Evolutionary conservation across 2,329 filamentous ascomycete genomes (phyloP).

Genomic region (Fulvia fulva): DNA sequence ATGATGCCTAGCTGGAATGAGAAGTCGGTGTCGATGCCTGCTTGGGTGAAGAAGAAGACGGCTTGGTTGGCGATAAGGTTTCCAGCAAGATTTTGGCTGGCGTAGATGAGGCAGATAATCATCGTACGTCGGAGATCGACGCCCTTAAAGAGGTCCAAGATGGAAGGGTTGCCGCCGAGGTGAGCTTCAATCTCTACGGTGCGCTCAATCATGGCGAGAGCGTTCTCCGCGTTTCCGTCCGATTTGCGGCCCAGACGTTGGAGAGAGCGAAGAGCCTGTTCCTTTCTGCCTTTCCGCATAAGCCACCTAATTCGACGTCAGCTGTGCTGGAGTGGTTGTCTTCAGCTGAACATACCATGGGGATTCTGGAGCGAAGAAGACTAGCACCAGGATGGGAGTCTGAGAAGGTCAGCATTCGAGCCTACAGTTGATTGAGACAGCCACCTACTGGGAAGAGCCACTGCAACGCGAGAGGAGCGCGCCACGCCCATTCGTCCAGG

Average conservation of each 20-base stretch:
- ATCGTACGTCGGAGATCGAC: constrained; percentile 51
- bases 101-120: constrained; percentile 56
- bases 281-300: constrained; percentile 34
- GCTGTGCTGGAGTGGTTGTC: too few species aligned
- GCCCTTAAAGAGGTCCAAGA: constrained; percentile 51
- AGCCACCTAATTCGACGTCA: constrained; percentile 25
- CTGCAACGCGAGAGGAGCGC: constrained; percentile 43
- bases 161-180: constrained; percentile 43
- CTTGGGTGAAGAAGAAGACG: constrained; percentile 49
- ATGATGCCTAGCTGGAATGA: constrained; percentile 37
- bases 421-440: constrained; percentile 21
- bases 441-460: constrained; percentile 49
- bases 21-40: constrained; percentile 32
- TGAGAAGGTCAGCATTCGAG: constrained; percentile 22
- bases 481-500: constrained; percentile 40
- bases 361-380: constrained; percentile 31
- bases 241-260: constrained; percentile 25
- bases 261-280: constrained; percentile 36
- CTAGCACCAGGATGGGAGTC: constrained; percentile 21
- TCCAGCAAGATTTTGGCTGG: constrained; percentile 58
- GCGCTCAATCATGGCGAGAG: constrained; percentile 37
- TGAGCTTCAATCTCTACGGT: constrained; percentile 52
- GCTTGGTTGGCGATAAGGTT: constrained; percentile 62
- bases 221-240: constrained; percentile 26
- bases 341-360: constrained; percentile 27